Base-by-base conservation (phyloP, 1,284 basidiomycete species). In the Malassezia dermatis region DNA sequence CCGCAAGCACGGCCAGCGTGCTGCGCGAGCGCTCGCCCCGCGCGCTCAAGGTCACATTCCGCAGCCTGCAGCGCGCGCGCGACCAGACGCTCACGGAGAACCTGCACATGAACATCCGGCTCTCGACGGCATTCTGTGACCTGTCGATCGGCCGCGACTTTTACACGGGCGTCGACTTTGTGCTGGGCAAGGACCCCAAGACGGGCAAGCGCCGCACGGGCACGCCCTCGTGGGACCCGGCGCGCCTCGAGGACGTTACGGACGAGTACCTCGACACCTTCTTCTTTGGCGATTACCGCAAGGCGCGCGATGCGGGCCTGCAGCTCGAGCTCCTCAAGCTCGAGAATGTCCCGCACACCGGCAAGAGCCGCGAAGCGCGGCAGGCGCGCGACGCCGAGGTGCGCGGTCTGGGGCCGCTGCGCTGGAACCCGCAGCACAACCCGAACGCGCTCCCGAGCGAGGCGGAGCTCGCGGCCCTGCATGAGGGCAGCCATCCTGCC, bases 141-240 rank as follows among this genome's bases (percentile, higher is more conserved):
- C 51, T 73, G 19, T 52, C 59, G n/a, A 43, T 69, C 24, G 70
- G 70, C 10, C 54, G 69, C 11, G 57, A 80, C 78, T 74, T 74
- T 37, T 63, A 69, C 60, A 63, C 53, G 17, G 71, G 71, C 21
- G 71, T 74, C 0, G 63, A 60, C 8, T 64, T 67, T 53, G 62
- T 64, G 4, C 58, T 74, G 11, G 59, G 58, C 15, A 65, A 65
- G 35, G 70, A 74, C 37, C 71, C 71, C 0, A 48, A 39, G 7
- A 71, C 69, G 13, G 69, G 69, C 30, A 70, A 73, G 57, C 62
- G 70, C 26, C 28, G 63, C 8, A 56, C 59, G 5, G 70, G 69
- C 10, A 37, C 56, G 3, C 66, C 71, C 0, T 37, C 50, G 1
- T 74, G 71, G 71, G 39, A 62, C 1, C 65, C 69, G 0, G 19